phyloP scores from a whole-genome alignment of 176 grass and related monocot genomes.

The Tillandsia fasciculata region DNA sequence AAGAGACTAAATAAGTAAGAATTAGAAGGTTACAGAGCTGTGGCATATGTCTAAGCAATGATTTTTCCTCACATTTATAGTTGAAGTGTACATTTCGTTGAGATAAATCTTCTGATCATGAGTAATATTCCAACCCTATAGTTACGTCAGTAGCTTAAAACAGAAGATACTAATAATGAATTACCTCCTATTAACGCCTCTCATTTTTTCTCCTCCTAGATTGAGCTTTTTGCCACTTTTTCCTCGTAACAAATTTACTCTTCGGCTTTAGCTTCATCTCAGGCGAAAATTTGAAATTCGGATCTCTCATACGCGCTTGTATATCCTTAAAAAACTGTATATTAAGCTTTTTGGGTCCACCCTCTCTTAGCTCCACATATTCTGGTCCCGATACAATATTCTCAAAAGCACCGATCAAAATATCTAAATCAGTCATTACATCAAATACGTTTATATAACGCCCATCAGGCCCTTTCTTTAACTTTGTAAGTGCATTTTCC shows the following conservation, averaged over 20 bases:
- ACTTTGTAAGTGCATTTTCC: constrained; percentile 92
- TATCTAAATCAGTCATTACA: constrained; percentile 88
- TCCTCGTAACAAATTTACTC: constrained; percentile 67
- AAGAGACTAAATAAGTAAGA: too few species aligned
- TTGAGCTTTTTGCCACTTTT: constrained; percentile 94
- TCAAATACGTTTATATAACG: constrained; percentile 80
- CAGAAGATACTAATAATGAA: constrained; percentile 4
- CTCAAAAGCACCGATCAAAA: constrained; percentile 92
- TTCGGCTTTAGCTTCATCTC: constrained; percentile 94
- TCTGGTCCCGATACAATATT: constrained; percentile 89
- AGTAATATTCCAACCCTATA: constrained; percentile 5
- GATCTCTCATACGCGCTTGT: constrained; percentile 77
- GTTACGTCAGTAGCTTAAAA: not conserved
- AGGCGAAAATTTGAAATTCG: constrained; percentile 79
- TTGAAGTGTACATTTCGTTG: not conserved
- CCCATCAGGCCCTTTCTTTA: constrained; percentile 85
- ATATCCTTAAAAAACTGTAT: constrained; percentile 96
- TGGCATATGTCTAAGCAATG: too few species aligned
- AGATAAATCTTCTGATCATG: constrained; percentile 4
- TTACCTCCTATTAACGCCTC: constrained; percentile 45
- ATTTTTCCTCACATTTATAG: not conserved
- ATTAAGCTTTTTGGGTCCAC: constrained; percentile 87
- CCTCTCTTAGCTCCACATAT: constrained; percentile 69
- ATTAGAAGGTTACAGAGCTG: too few species aligned
- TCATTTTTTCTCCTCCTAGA: constrained; percentile 79